Evolutionary conservation across 495 filamentous ascomycete genomes (phyloP).

Genomic region (Staphylotrichum tortipilum): DNA sequence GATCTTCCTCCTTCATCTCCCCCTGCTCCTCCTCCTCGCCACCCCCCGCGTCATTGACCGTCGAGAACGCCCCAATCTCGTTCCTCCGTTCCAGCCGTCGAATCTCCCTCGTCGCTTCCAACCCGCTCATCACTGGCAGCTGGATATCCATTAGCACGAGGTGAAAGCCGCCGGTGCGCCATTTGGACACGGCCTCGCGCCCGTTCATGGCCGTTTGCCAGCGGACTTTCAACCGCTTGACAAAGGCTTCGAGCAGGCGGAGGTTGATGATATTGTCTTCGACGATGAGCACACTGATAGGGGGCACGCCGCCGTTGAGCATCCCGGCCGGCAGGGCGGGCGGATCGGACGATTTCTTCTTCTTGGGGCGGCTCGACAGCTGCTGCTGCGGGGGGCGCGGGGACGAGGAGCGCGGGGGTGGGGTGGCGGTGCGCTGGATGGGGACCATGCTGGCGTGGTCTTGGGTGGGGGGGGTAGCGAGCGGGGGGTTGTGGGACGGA

Average conservation of each 20-base stretch:
- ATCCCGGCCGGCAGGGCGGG: slow-evolving; percentile 53
- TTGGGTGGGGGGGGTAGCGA: slow-evolving; percentile 49
- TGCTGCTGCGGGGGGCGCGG: slow-evolving; percentile 44
- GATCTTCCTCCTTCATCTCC: slow-evolving; percentile 48
- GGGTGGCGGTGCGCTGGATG: slow-evolving; percentile 35
- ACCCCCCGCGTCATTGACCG: slow-evolving; percentile 9
- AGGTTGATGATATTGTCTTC: slow-evolving; percentile 99
- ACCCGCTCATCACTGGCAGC: slow-evolving; percentile 89
- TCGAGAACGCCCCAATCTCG: slow-evolving; percentile 75
- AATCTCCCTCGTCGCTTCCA: slow-evolving; percentile 97
- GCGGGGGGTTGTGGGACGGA: slow-evolving; percentile 40
- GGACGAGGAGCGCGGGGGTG: slow-evolving; percentile 53
- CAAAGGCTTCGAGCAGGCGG: slow-evolving; percentile 84
- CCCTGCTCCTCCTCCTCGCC: slow-evolving; percentile 26
- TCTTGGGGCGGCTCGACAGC: slow-evolving; percentile 41
- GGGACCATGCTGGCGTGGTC: slow-evolving; percentile 20
- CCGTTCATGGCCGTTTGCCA: slow-evolving; percentile 97
- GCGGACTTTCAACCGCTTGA: slow-evolving; percentile 93
- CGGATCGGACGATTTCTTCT: slow-evolving; percentile 44
- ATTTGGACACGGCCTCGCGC: slow-evolving; percentile 82
- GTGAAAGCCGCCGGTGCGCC: slow-evolving; percentile 91
- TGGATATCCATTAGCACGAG: slow-evolving; percentile 98
- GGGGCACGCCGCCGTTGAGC: slow-evolving; percentile 77
- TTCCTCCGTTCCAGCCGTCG: slow-evolving; percentile 81
- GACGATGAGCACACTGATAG: slow-evolving; percentile 95